Conservation (phyloP, 345 rosid species). For the Dipteronia dyeriana region DNA sequence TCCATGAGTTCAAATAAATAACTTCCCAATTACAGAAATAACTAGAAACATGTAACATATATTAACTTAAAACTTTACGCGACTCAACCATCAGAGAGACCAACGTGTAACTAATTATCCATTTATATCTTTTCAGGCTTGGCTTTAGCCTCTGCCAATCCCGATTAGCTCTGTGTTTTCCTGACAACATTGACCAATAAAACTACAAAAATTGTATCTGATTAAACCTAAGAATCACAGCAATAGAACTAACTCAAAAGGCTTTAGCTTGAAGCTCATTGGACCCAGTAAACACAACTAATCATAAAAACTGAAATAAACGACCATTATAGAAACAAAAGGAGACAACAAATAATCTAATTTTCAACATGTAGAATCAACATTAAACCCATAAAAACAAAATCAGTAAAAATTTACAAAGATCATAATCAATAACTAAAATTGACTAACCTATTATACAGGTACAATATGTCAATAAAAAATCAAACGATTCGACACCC, state of each 20-base stretch:
- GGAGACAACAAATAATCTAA: background rate
- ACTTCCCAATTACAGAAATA: background rate
- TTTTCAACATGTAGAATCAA: background rate
- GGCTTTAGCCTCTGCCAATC: background rate
- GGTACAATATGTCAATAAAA: background rate
- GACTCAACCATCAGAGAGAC: background rate
- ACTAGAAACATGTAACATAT: background rate
- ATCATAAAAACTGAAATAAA: background rate
- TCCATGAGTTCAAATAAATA: background rate
- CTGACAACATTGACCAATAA: background rate
- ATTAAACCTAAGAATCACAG: background rate
- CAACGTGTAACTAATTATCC: background rate
- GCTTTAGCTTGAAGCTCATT: conserved; percentile 10
- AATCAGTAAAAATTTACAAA: background rate
- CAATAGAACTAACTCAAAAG: background rate
- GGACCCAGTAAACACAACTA: background rate
- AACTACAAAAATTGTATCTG: background rate
- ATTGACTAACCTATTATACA: background rate
- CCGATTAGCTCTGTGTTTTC: background rate
- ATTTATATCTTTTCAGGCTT: background rate
- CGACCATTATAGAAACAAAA: background rate
- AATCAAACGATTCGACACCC: background rate
- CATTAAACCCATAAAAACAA: background rate
- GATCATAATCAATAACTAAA: background rate
- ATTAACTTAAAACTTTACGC: background rate